Evolutionary conservation across 2,329 filamentous ascomycete genomes (phyloP), one percentile per base, ranked within the genome.

Genomic region (Fusarium sp.): DNA sequence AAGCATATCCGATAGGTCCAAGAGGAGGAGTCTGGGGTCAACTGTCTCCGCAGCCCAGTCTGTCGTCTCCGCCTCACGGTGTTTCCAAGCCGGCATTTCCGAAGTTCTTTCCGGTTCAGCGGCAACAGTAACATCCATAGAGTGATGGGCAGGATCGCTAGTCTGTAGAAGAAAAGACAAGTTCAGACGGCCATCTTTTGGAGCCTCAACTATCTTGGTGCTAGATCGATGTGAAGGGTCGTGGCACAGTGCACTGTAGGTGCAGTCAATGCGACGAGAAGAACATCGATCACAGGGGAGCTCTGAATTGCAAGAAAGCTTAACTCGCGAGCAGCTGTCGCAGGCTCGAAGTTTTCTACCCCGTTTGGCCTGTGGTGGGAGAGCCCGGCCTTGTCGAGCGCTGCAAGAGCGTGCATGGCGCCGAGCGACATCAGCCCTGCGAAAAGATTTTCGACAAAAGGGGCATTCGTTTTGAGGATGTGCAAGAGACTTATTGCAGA

Each of bases 321-420:
- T 72, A 0, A 28, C 0, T 2, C 21, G 46, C 0, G 53, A 61
- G 11, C 70, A 72, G 0, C 29, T 43, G 16, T 67, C 58, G 13
- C 70, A 73, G 8, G 70, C 64, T 5, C 56, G 64, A 10, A 39
- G 28, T 2, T 69, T 73, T 33, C 65, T 64, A 9, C 70, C 70
- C 1, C 58, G 60, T 23, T 57, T 70, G 7, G 58, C 49, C 3
- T 15, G 23, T 16, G 44, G 54, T 18, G 60, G 70, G 3, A 73
- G 37, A 54, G 53, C 28, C 1, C 48, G 58, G 12, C 49, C 38
- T 6, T 38, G 21, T 15, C 70, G 55, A n/a, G 33, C 23, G 6
- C 31, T 35, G 24, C 70, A 72, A 2, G 60, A 67, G 11, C 35
- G 33, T 4, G 65, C 28, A 26, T 72, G 70, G 1, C 70, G 54